Evolutionary conservation across 495 filamentous ascomycete genomes (phyloP).

Genomic region (Antarctomyces pellizariae): DNA sequence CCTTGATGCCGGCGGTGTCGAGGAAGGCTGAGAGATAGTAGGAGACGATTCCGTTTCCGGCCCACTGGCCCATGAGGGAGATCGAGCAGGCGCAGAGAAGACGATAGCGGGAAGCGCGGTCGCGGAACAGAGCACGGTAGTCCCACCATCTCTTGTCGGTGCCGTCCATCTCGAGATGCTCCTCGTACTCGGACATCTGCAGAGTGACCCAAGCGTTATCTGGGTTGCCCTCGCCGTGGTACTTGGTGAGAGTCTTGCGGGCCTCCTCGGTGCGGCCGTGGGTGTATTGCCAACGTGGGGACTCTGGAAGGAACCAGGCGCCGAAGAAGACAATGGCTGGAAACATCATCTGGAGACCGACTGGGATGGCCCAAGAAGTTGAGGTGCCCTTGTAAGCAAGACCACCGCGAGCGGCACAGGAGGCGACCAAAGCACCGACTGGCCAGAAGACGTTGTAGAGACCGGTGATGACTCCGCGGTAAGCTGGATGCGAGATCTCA

Average conservation of each 20-base stretch:
- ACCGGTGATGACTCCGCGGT: slow-evolving; percentile 41
- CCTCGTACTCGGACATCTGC: slow-evolving; percentile 23
- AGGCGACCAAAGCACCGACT: slow-evolving; percentile 9
- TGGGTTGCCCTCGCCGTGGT: slow-evolving; percentile 20
- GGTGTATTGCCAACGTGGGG: slow-evolving; percentile 12
- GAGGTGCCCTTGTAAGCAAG: neutral
- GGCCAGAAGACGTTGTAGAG: slow-evolving; percentile 34
- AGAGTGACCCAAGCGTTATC: slow-evolving; percentile 18
- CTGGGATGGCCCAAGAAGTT: slow-evolving; percentile 26
- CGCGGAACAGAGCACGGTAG: slow-evolving; percentile 28
- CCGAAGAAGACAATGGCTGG: slow-evolving; percentile 10
- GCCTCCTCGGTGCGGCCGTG: slow-evolving; percentile 14
- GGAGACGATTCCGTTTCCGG: slow-evolving; percentile 31
- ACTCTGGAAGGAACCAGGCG: slow-evolving; percentile 12
- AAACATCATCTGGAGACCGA: slow-evolving; percentile 17
- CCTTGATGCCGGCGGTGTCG: slow-evolving; percentile 24
- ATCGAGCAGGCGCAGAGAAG: slow-evolving; percentile 17
- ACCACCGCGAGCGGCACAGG: slow-evolving; percentile 5
- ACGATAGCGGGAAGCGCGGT: slow-evolving; percentile 20
- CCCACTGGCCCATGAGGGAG: slow-evolving; percentile 39
- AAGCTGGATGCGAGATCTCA: slow-evolving; percentile 51
- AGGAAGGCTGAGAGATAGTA: slow-evolving; percentile 31
- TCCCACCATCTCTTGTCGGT: slow-evolving; percentile 36
- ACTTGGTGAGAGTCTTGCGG: slow-evolving; percentile 17
- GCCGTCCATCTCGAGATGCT: slow-evolving; percentile 21